These are phyloP conservation scores for Colletotrichum liriopes DNA, from an alignment of 2,329 filamentous ascomycete species.

Conservation along the genomic window DNA sequence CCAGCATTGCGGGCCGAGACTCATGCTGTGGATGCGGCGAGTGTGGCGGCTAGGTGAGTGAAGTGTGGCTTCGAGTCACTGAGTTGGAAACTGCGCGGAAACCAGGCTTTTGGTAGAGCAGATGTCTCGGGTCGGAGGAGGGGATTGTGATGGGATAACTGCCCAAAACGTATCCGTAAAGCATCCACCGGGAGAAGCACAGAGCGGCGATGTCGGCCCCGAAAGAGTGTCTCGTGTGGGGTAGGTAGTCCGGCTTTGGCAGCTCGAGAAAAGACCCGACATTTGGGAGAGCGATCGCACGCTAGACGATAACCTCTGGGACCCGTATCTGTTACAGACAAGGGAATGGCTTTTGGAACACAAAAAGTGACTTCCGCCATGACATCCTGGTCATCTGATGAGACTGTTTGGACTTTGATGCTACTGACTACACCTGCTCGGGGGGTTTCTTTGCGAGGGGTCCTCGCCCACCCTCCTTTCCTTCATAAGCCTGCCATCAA, in stretches of 20 bases:
- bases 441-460: no score
- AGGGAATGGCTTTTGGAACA: no score
- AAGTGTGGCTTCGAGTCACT: background rate
- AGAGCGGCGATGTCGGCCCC: constrained; percentile 32
- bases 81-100: background rate
- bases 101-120: background rate
- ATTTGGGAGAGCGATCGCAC: background rate
- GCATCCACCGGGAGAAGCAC: background rate
- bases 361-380: no score
- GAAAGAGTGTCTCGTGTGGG: background rate
- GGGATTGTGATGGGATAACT: background rate
- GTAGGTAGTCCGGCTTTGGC: background rate
- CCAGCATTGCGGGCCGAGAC: constrained; percentile 31
- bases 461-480: no score
- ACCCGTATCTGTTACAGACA: no score
- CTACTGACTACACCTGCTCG: no score
- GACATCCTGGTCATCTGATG: no score
- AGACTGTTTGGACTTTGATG: no score
- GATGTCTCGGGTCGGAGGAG: background rate
- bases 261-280: background rate
- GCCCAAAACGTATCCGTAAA: background rate
- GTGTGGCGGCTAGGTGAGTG: background rate
- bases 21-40: background rate
- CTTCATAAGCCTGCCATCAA: no score
- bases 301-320: no score